Evolutionary conservation across 139 green algal genomes (phyloP).

Genomic region (Asterochloris erici): DNA sequence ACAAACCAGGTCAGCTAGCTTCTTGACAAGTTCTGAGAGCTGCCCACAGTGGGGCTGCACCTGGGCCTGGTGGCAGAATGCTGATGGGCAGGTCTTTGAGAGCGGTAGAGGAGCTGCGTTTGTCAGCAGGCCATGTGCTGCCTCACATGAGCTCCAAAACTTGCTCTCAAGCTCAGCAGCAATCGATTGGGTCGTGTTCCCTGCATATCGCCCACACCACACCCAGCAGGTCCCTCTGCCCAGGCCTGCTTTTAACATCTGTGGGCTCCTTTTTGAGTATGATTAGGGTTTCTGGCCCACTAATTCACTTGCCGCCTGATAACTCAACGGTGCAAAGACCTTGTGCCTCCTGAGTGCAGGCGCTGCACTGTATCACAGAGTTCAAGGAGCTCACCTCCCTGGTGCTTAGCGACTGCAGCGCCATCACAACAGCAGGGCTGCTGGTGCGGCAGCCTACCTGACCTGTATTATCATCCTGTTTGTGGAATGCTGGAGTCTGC

Average conservation of each 20-base stretch:
- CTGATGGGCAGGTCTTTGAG: background rate
- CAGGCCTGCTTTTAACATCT: background rate
- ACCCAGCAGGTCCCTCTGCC: background rate
- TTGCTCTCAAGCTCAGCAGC: background rate
- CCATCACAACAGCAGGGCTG: conserved; percentile 21
- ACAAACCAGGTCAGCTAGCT: conserved; percentile 21
- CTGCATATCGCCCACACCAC: background rate
- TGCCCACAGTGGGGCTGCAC: background rate
- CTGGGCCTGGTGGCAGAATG: background rate
- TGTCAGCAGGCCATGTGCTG: background rate
- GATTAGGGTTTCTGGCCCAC: background rate
- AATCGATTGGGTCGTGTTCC: background rate
- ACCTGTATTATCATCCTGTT: too few relatives aligned
- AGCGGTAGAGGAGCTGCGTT: background rate
- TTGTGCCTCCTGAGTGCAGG: conserved; percentile 7
- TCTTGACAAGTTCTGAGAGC: background rate
- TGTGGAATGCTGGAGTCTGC: too few relatives aligned
- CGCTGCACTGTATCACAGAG: conserved; percentile 13
- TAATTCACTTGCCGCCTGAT: background rate
- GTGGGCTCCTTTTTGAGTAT: background rate
- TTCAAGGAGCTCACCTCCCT: conserved; percentile 15
- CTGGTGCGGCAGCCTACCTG: background rate
- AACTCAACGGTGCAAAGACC: background rate
- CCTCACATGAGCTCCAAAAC: background rate
- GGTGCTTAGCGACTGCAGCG: conserved; percentile 10